Evolutionary conservation across 2,329 filamentous ascomycete genomes (phyloP), one percentile per base, ranked within the genome.

Genomic region (Xylariaceae sp.): DNA sequence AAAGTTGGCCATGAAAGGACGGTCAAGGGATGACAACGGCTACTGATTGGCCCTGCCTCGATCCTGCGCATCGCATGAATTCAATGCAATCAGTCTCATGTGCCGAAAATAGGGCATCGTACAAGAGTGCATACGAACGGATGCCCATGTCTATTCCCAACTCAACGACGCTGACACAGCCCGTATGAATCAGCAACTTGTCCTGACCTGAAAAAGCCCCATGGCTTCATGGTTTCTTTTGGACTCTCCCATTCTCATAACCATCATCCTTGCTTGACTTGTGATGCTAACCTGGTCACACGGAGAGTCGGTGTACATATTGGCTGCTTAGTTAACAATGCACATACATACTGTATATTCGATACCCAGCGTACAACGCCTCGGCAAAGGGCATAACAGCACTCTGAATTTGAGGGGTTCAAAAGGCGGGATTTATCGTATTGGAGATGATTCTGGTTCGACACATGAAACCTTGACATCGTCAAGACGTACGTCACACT

Each of bases 11-110:
- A 54, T 52, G 48, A 45, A 48, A 43, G 42, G 60, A 56, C 43
- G 52, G 51, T n/a, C 50, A 52, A 54, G 45, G 43, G 54, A 41
- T 21, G 26, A 12, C 20, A 18, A 46, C 45, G 44, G 43, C 44
- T 43, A 40, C 20, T 50, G 29, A 59, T 59, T 59, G 61, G 61
- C 23, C 43, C 52, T 20, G 45, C 54, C 20, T 37, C 26, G 47
- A 43, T 54, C 50, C 46, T 51, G 46, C 45, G 52, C 57, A 50
- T 55, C 43, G 56, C 64, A 66, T 66, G 45, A 64, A 66, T 60
- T 60, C 61, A 65, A 64, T 65, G 62, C 62, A 64, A 62, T 62
- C 47, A 51, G 46, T 56, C 60, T 57, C 49, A 54, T 46, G 51
- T 37, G 61, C 60, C 60, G 59, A 65, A 66, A 65, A 66, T 63